phyloP scores from a whole-genome alignment of 768 basidiomycete genomes.

The Piloderma croceum region DNA sequence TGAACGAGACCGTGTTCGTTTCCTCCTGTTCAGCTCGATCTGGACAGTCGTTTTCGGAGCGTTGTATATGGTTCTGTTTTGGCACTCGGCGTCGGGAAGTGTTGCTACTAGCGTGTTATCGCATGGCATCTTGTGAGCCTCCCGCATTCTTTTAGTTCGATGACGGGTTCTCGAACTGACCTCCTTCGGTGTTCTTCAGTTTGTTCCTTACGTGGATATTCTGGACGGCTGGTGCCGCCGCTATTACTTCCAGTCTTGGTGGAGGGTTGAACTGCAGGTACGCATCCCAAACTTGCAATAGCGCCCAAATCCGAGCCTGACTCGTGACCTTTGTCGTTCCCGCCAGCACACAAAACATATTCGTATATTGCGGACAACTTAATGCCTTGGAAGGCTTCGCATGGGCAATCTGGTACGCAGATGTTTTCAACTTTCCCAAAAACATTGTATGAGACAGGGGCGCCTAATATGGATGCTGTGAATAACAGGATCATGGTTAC shows the following conservation, averaged over 20 bases:
- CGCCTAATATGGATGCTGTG: neutral
- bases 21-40: conserved; percentile 61
- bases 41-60: conserved; percentile 62
- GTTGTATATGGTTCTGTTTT: conserved; percentile 51
- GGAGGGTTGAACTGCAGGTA: conserved; percentile 69
- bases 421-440: neutral
- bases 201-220: conserved; percentile 68
- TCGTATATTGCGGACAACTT: conserved; percentile 68
- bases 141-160: conserved; percentile 3
- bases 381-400: conserved; percentile 73
- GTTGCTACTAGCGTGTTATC: conserved; percentile 55
- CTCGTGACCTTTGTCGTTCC: neutral
- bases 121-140: conserved; percentile 58
- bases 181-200: conserved; percentile 29
- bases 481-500: conserved; percentile 61
- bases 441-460: neutral
- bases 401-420: conserved; percentile 65
- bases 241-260: conserved; percentile 59
- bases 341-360: conserved; percentile 25
- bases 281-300: conserved; percentile 15
- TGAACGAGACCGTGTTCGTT: conserved; percentile 60
- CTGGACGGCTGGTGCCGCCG: conserved; percentile 70
- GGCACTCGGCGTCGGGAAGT: conserved; percentile 41
- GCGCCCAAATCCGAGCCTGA: neutral
- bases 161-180: neutral